phyloP scores from a whole-genome alignment of 2,329 filamentous ascomycete species.

The Nemania sp. region DNA sequence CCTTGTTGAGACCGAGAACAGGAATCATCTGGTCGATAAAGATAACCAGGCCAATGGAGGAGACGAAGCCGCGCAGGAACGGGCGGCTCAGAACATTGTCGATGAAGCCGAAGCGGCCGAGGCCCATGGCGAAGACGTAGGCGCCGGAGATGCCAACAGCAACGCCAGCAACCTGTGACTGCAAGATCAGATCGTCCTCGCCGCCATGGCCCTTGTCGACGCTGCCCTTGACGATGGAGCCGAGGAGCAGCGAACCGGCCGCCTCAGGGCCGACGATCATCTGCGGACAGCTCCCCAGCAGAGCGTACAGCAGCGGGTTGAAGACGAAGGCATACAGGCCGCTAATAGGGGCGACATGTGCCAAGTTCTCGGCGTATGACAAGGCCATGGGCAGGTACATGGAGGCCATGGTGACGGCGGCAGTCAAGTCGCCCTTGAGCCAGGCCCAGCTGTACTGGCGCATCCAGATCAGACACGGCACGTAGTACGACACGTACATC shows the following conservation, averaged over 20 bases:
- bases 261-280: slow-evolving; percentile 96
- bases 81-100: slow-evolving; percentile 93
- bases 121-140: slow-evolving; percentile 83
- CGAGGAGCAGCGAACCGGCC: slow-evolving; percentile 86
- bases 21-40: slow-evolving; percentile 93
- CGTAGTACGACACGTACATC: slow-evolving; percentile 93
- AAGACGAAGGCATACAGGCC: slow-evolving; percentile 94
- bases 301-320: slow-evolving; percentile 86
- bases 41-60: slow-evolving; percentile 94
- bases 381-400: slow-evolving; percentile 98
- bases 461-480: slow-evolving; percentile 90
- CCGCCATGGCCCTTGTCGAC: slow-evolving; percentile 68
- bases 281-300: slow-evolving; percentile 87
- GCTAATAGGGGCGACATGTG: slow-evolving; percentile 89
- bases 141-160: slow-evolving; percentile 85
- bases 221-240: slow-evolving; percentile 78
- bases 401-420: slow-evolving; percentile 93
- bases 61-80: slow-evolving; percentile 94
- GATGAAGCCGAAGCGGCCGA: slow-evolving; percentile 85
- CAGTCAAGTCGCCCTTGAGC: slow-evolving; percentile 81
- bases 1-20: slow-evolving; percentile 74
- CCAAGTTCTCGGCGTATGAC: slow-evolving; percentile 88
- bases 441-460: slow-evolving; percentile 81
- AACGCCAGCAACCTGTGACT: slow-evolving; percentile 84
- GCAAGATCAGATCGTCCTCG: slow-evolving; percentile 66